Evolutionary conservation across 805 yeast species (phyloP), one percentile per base, ranked within the genome.

Genomic region (Metschnikowia bowlesiae): DNA sequence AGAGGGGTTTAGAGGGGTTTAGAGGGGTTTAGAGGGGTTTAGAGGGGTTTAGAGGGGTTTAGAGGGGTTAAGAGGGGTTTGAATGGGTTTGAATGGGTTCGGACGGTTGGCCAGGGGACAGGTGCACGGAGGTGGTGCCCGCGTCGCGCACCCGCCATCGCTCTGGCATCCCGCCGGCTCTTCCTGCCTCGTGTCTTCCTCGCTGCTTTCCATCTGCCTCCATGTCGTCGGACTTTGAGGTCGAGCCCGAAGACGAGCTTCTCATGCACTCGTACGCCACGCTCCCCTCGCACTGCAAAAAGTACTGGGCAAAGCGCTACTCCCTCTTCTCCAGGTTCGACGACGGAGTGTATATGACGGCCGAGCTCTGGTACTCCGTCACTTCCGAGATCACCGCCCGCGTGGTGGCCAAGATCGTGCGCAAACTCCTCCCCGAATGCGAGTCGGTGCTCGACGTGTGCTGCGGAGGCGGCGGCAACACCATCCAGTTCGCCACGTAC

Each of bases 391-490:
- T 64, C 1, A 69, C 87, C 1, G 94, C 96, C 0, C 66, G 69
- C 6, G 82, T 81, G 57, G 66, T 78, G 0, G 85, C 90, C 0
- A 73, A 76, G 48, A 75, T 81, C 50, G 66, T 84, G 14, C 65
- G 70, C 46, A 74, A 77, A 13, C 74, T 84, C 50, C 62, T 80
- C 22, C 88, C 84, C 0, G 61, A 75, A 0, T 75, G 81, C 2
- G 55, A 54, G 4, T 72, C 68, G 3, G 67, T 83, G 0, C 63
- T 85, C 11, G 96, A 89, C 60, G 75, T 87, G 2, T 87, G 88
- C 58, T 83, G 92, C 55, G 96, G 96, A 0, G 96, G 90, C 1
- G 96, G 96, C 1, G 96, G 96, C 0, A 89, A 89, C 61, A 70
- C 87, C 1, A 85, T 88, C 22, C 96, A 88, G 57, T 80, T 90